Conservation (phyloP, 495 filamentous ascomycete species). For the Daldinia concentrica region DNA sequence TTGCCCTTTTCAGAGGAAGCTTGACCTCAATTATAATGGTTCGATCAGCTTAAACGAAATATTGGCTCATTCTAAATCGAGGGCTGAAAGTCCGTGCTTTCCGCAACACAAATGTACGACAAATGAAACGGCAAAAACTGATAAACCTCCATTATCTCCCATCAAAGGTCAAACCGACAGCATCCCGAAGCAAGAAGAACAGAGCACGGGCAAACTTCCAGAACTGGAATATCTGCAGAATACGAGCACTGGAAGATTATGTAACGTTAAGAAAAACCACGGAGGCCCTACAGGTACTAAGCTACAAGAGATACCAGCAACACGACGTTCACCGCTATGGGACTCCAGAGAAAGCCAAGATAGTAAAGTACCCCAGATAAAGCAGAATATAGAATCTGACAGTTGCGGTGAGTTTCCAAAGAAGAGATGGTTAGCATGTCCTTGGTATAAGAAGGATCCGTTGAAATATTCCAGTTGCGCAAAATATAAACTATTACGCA, state of each 20-base stretch:
- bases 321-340: background rate
- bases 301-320: background rate
- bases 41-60: background rate
- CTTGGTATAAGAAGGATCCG: background rate
- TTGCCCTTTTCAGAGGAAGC: background rate
- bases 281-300: background rate
- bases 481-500: background rate
- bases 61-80: background rate
- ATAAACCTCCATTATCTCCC: background rate
- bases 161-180: no score
- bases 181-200: background rate
- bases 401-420: background rate
- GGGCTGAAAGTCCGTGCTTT: background rate
- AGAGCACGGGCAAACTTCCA: background rate
- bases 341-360: background rate
- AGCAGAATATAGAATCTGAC: background rate
- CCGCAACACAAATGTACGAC: background rate
- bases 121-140: background rate
- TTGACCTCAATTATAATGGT: background rate
- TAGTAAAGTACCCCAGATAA: background rate
- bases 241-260: background rate
- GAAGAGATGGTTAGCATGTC: background rate
- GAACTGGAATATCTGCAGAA: background rate
- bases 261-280: background rate
- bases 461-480: background rate